A percentile compares a stretch with the other conserved stretches of the same genome.
phyloP scores from a whole-genome alignment of 768 basidiomycete species.

The Clitopilus passeckerianus region DNA sequence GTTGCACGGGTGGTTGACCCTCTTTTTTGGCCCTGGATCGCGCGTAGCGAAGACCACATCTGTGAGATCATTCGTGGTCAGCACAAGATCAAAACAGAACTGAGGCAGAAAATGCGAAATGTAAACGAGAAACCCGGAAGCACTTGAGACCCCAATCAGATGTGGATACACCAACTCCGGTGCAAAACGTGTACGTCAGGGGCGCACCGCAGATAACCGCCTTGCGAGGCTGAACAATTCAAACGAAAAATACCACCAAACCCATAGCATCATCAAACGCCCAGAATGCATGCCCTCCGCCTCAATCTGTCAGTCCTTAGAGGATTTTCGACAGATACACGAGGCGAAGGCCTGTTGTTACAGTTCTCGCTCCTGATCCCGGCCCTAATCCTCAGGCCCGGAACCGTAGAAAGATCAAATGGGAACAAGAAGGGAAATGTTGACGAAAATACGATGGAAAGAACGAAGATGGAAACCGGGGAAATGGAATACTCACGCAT shows the following conservation, averaged over 20 bases:
- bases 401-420: neutral
- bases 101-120: no score
- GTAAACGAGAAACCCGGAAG: neutral
- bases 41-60: conserved; percentile 83
- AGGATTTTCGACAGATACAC: conserved; percentile 2
- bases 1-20: conserved; percentile 50
- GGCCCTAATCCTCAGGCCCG: neutral
- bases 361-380: neutral
- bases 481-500: conserved; percentile 59
- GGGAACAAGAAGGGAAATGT: neutral
- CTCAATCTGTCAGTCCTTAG: neutral
- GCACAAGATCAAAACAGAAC: neutral
- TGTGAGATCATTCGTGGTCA: conserved; percentile 17
- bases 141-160: conserved; percentile 1
- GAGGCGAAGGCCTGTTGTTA: conserved; percentile 1
- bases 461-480: conserved; percentile 9
- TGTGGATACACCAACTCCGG: neutral
- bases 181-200: neutral
- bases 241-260: neutral
- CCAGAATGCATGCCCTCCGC: neutral
- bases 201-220: neutral
- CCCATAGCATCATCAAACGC: neutral
- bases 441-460: conserved; percentile 3
- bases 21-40: conserved; percentile 88
- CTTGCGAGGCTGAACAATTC: neutral